Evolutionary conservation across 164 flowering plant genomes (phyloP).

Genomic region (Magnolia kwangsiensis): DNA sequence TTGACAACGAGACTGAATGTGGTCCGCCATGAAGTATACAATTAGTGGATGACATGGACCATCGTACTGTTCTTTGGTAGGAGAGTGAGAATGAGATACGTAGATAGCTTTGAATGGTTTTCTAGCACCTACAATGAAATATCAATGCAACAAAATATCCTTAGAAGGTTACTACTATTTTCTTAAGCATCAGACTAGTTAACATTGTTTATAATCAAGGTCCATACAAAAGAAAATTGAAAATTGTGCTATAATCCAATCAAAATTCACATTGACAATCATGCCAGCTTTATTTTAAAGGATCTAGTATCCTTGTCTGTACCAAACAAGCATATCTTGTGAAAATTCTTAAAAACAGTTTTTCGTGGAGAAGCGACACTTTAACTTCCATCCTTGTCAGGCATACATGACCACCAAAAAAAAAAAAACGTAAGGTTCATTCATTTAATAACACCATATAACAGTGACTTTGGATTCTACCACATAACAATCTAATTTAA

Average conservation of each 20-base stretch:
- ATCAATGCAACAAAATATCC: background rate
- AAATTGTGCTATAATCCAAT: background rate
- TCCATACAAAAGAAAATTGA: background rate
- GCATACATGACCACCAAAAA: background rate
- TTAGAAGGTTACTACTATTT: background rate
- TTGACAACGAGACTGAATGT: slow-evolving; percentile 57
- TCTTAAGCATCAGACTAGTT: background rate
- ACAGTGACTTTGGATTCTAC: background rate
- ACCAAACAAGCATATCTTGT: no score
- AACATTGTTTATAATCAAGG: background rate
- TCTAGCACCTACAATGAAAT: slow-evolving; percentile 57
- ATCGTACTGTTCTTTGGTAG: background rate
- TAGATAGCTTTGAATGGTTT: slow-evolving; percentile 87
- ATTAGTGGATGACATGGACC: slow-evolving; percentile 59
- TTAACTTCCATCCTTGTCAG: background rate
- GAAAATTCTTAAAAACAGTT: no score
- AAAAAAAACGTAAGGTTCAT: background rate
- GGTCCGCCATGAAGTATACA: slow-evolving; percentile 96
- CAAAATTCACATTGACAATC: no score
- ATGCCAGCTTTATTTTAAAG: no score
- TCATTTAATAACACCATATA: no score
- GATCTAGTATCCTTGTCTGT: no score
- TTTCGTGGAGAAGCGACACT: no score
- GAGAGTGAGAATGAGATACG: slow-evolving; percentile 53
- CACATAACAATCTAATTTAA: background rate